Evolutionary conservation across 75 land plant genomes (phyloP), one percentile per base, ranked within the genome.

Genomic region (Cryptomeria japonica): DNA sequence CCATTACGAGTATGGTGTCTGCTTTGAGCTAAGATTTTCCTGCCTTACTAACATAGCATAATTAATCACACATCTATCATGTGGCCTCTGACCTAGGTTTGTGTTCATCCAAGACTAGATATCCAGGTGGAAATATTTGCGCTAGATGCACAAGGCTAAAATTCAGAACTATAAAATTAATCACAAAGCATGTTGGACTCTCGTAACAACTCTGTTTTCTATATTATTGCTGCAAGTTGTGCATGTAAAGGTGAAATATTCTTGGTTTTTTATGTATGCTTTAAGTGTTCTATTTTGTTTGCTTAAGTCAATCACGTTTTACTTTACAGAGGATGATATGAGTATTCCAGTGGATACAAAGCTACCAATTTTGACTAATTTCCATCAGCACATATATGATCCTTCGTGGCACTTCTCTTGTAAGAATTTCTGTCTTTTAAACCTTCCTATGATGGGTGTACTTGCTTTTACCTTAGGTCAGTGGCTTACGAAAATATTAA

Each of bases 301-400:
- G 14, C 15, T 75, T 34, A 75, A 34, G 77, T 3, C 34, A 75
- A 75, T 31, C 32, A 34, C 12, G 4, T 75, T 34, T 75, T 14
- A 14, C 77, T 75, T 31, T 75, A 77, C 94, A 96, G 99, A 97
- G 98, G 99, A 97, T 94, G 99, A 97, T 90, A 97, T 96, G 87
- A 94, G 96, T 80, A 93, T 97, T 87, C 89, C 90, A 15, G 85
- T 94, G 78, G 98, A 97, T 18, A 91, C 91, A 75, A 97, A 97
- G 88, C 91, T 96, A 34, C 98, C 99, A 31, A 94, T 98, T 84
- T 89, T 98, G 88, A 90, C 88, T 85, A 88, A 87, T 42, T 94
- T 96, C 87, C 92, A 98, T 87, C 89, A 89, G 42, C 96, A 93
- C 82, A 88, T 98, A 19, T 95, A 95, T 89, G 93, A 98, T 87